Evolutionary conservation across 2,329 filamentous ascomycete species (phyloP).

Genomic region (Ophiostoma sp.): DNA sequence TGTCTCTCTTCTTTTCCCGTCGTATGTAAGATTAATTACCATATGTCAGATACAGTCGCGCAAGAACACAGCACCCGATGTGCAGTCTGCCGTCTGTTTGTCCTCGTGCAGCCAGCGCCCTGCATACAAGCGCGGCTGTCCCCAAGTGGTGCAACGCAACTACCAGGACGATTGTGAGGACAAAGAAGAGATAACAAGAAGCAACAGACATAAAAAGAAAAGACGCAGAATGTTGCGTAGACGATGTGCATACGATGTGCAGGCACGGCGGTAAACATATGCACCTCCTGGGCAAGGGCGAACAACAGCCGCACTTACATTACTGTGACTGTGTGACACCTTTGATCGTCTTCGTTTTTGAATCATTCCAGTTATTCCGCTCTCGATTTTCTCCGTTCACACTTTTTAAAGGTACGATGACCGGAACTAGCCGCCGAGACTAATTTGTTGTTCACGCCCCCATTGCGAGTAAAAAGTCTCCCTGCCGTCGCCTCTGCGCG

Average conservation of each 20-base stretch:
- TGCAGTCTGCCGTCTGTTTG: not conserved
- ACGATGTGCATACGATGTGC: not conserved
- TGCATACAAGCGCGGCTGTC: conserved; percentile 20
- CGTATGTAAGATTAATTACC: not conserved
- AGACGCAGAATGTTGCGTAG: not conserved
- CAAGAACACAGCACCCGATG: not conserved
- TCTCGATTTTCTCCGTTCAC: not conserved
- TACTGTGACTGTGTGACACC: not conserved
- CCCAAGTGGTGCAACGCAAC: not conserved
- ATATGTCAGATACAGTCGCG: conserved; percentile 9
- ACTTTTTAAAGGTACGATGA: not conserved
- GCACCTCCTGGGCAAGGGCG: not conserved
- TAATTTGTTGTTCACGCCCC: not conserved
- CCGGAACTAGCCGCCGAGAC: conserved; percentile 1
- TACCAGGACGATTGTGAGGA: not conserved
- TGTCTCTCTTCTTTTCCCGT: not conserved
- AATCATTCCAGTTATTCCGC: not conserved
- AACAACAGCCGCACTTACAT: conserved; percentile 1
- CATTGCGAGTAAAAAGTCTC: not conserved
- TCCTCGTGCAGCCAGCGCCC: not conserved
- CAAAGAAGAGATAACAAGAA: not conserved
- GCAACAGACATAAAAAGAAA: not conserved
- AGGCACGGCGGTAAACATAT: conserved; percentile 10
- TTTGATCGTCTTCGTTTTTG: not conserved
- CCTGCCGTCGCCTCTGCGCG: not conserved